These are phyloP conservation scores for Nitzschia putrida DNA, from an alignment of 108 stramenopile genomes.

Conservation along the genomic window DNA sequence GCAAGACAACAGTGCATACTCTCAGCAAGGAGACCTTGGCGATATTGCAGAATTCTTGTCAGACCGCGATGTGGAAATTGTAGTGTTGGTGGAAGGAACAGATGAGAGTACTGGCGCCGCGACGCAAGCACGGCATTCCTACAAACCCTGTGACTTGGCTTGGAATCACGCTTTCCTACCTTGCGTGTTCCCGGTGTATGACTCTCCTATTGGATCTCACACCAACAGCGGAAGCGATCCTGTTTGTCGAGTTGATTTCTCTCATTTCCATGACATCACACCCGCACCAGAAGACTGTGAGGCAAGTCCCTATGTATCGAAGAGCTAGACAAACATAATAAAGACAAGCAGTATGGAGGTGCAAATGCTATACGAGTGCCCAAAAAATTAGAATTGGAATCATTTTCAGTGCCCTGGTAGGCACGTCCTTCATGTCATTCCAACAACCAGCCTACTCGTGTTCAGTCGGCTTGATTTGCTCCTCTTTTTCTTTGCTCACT, in stretches of 20 bases:
- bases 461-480: background rate
- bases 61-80: slow-evolving; percentile 90
- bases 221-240: slow-evolving; percentile 14
- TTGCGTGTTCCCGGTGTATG: slow-evolving; percentile 68
- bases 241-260: slow-evolving; percentile 56
- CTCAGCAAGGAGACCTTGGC: background rate
- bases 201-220: background rate
- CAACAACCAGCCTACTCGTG: background rate
- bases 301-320: slow-evolving; percentile 30
- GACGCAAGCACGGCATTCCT: slow-evolving; percentile 93
- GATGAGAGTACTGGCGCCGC: slow-evolving; percentile 87
- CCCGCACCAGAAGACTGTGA: slow-evolving; percentile 37
- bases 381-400: background rate
- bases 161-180: slow-evolving; percentile 88
- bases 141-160: slow-evolving; percentile 71
- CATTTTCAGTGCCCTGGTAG: background rate
- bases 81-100: slow-evolving; percentile 94
- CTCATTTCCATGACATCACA: slow-evolving; percentile 69
- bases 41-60: slow-evolving; percentile 4
- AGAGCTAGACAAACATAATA: background rate
- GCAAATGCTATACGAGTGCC: background rate
- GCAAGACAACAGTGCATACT: background rate
- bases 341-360: background rate
- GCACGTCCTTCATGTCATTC: slow-evolving; percentile 6
- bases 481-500: background rate